Conservation (phyloP, 1,284 basidiomycete genomes). For the Trametes versicolor region DNA sequence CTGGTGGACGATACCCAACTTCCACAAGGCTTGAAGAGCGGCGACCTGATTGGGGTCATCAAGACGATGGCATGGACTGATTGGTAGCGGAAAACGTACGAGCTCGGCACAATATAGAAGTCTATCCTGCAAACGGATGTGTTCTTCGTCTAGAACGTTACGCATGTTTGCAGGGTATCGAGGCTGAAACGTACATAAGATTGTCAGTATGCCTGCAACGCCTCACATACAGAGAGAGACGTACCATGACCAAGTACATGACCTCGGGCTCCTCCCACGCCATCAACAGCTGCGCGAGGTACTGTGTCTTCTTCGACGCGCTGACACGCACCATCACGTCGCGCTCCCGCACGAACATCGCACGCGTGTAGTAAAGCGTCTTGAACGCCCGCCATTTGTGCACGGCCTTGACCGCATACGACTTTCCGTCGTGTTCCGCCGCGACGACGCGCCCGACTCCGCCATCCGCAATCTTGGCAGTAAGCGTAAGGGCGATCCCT, state of each 20-base stretch:
- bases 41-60: constrained; percentile 26
- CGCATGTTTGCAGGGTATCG: constrained; percentile 13
- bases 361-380: constrained; percentile 1
- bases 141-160: background rate
- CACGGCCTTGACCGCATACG: constrained; percentile 25
- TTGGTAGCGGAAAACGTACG: constrained; percentile 20
- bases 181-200: constrained; percentile 8
- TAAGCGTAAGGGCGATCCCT: constrained; percentile 11
- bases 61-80: background rate
- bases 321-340: constrained; percentile 19
- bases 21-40: constrained; percentile 27
- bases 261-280: constrained; percentile 37
- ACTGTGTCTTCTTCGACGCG: background rate
- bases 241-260: constrained; percentile 40
- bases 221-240: background rate
- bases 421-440: constrained; percentile 3
- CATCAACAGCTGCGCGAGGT: constrained; percentile 28
- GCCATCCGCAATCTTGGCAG: constrained; percentile 5
- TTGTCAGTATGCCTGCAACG: background rate
- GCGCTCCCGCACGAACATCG: constrained; percentile 18
- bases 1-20: constrained; percentile 37
- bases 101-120: constrained; percentile 32
- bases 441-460: constrained; percentile 20
- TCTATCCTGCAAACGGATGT: constrained; percentile 14
- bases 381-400: constrained; percentile 16